These are phyloP conservation scores for Exobasidium rhododendri DNA, from an alignment of 1,284 basidiomycete genomes.

Conservation along the genomic window DNA sequence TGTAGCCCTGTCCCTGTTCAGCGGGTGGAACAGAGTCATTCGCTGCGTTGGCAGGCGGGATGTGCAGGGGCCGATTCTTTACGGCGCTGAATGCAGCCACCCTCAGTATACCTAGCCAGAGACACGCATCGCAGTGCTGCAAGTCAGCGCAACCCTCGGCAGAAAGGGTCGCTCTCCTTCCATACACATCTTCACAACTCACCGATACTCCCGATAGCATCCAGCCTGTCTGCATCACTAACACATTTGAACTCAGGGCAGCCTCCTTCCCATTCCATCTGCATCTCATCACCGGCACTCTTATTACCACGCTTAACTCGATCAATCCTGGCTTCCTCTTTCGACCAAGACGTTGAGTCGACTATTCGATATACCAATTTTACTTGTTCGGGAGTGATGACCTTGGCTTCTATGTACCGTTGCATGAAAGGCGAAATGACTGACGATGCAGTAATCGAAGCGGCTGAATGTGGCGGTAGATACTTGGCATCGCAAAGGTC, in stretches of 20 bases:
- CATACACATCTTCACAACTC: slow-evolving; percentile 10
- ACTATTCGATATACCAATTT: slow-evolving; percentile 62
- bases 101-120: slow-evolving; percentile 64
- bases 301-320: slow-evolving; percentile 46
- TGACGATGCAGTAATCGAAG: background rate
- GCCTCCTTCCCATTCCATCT: slow-evolving; percentile 66
- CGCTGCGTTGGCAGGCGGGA: slow-evolving; percentile 43
- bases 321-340: slow-evolving; percentile 62
- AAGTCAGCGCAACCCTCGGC: background rate
- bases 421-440: slow-evolving; percentile 67
- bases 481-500: slow-evolving; percentile 86
- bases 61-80: slow-evolving; percentile 68
- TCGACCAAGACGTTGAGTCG: slow-evolving; percentile 80
- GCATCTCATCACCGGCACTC: slow-evolving; percentile 25
- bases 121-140: too few species aligned
- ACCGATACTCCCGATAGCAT: slow-evolving; percentile 83
- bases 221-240: slow-evolving; percentile 85
- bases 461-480: slow-evolving; percentile 58
- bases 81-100: slow-evolving; percentile 76
- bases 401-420: slow-evolving; percentile 50
- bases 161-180: background rate
- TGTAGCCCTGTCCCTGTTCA: slow-evolving; percentile 52
- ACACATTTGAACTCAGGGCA: slow-evolving; percentile 83
- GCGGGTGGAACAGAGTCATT: slow-evolving; percentile 28
- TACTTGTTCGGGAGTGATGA: slow-evolving; percentile 21